A percentile compares a stretch with the other conserved stretches of the same genome.
Conservation (phyloP, 2,329 filamentous ascomycete species). For the Penicillium sclerotigenum region DNA sequence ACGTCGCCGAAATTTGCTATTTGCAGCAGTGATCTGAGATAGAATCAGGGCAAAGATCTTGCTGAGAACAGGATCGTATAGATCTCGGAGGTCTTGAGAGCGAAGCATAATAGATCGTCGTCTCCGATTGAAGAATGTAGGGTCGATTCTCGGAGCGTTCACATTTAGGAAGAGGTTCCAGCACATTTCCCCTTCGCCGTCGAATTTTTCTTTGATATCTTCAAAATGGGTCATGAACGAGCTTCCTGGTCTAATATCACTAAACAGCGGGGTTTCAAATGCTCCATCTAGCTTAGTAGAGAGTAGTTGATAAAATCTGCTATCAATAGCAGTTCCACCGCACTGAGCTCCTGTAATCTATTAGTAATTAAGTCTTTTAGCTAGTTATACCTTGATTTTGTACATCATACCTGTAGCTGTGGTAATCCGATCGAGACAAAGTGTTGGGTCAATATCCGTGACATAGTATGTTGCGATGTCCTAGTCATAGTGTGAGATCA, state of each 20-base stretch:
- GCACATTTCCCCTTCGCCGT: neutral
- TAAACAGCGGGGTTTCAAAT: neutral
- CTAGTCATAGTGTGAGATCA: neutral
- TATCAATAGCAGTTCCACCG: neutral
- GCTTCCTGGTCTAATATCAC: neutral
- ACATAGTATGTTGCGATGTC: neutral
- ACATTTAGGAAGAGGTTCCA: neutral
- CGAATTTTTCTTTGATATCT: neutral
- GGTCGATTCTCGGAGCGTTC: neutral
- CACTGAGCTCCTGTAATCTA: neutral
- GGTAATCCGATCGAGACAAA: neutral
- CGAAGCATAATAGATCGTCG: neutral
- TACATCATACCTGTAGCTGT: neutral
- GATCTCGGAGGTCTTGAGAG: neutral
- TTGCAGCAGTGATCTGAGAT: neutral
- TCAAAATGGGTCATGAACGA: neutral
- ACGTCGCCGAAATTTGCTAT: neutral
- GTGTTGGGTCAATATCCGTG: neutral
- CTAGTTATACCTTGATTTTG: too few relatives aligned
- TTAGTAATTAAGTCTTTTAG: too few relatives aligned
- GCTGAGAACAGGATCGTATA: neutral
- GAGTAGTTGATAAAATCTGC: neutral
- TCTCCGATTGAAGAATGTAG: neutral
- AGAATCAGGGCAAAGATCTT: neutral
- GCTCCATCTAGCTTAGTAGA: neutral